Base-by-base conservation (phyloP, 768 basidiomycete species). In the Amyloporia xantha region DNA sequence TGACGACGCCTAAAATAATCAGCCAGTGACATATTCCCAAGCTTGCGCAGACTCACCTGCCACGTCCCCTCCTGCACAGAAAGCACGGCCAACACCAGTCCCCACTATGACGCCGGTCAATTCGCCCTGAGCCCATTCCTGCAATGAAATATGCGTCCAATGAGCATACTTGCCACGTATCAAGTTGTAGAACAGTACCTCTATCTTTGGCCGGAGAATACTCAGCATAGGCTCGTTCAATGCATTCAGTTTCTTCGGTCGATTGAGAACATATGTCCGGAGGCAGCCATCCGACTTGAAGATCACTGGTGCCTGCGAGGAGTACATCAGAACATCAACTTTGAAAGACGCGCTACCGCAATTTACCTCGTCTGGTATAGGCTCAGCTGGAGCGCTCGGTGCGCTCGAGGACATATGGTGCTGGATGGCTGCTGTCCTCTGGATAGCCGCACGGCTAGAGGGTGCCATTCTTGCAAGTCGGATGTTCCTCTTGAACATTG, bases 31-130 rank as follows among this genome's bases (percentile, higher is more conserved):
- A 13, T 13, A 27, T 11, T 28, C 20, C 39, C 30, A 30, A 38
- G 37, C 2, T 44, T n/a, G 37, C 12, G 26, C 25, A 53, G 24
- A 73, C 85, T 67, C 57, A 94, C 95, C 71, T 51, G 80, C 83
- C 49, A 99, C 88, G 66, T 99, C 96, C 38, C 96, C 96, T 12
- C 96, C 96, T 5, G 90, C 86, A 60, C 93, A 98, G 63, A 97
- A 98, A 11, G 86, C 89, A 50, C 81, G 74, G 3, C 84, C 86
- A 11, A 67, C 65, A 20, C 87, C 88, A 26, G 77, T 76, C 27
- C 84, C 86, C 30, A 91, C 75, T 51, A 96, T 79, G 24, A 84
- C 74, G 49, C 78, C 76, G 56, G 82, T 82, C 5, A 90, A 74
- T 43, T 84, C 76, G 24, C 88, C 82, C 28, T 74, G 67, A 52